Evolutionary conservation across 768 basidiomycete genomes (phyloP).

Genomic region (Boletus barrowsii): DNA sequence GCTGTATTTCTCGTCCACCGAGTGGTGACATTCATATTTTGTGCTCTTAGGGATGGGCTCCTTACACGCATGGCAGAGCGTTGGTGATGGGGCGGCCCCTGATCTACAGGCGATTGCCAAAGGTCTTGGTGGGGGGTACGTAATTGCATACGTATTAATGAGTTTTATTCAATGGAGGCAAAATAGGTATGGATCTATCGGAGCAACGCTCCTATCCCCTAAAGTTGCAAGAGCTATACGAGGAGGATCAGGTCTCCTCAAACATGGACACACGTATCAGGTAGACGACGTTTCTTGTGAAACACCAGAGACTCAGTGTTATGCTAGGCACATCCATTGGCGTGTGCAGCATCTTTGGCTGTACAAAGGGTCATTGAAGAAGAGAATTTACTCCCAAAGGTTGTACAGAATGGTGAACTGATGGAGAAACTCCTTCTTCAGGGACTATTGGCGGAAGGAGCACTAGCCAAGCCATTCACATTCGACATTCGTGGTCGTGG

Average conservation of each 20-base stretch:
- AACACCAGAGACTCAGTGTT: constrained; percentile 3
- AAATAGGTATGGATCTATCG: constrained; percentile 73
- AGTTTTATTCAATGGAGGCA: constrained; percentile 3
- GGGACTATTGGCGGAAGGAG: constrained; percentile 52
- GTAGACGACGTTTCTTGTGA: constrained; percentile 27
- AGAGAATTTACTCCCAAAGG: constrained; percentile 69
- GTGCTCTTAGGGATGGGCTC: constrained; percentile 71
- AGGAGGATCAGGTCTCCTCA: constrained; percentile 67
- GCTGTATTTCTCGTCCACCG: constrained; percentile 26
- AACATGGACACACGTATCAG: constrained; percentile 87
- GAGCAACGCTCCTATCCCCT: constrained; percentile 74
- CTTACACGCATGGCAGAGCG: constrained; percentile 81
- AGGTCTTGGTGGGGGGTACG: constrained; percentile 84
- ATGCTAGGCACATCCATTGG: constrained; percentile 63
- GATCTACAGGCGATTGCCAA: constrained; percentile 90
- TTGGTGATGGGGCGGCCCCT: constrained; percentile 72
- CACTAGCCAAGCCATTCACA: constrained; percentile 59
- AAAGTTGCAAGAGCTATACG: constrained; percentile 68
- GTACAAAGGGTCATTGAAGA: constrained; percentile 71
- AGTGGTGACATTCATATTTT: not conserved
- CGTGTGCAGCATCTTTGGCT: constrained; percentile 77
- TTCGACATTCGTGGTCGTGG: constrained; percentile 85
- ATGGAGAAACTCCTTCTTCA: constrained; percentile 54
- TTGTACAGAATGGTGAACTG: constrained; percentile 56
- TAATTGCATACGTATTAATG: not conserved